Evolutionary conservation across 225 moss, liverwort and hornwort genomes (phyloP).

Genomic region (Pleurozium schreberi): DNA sequence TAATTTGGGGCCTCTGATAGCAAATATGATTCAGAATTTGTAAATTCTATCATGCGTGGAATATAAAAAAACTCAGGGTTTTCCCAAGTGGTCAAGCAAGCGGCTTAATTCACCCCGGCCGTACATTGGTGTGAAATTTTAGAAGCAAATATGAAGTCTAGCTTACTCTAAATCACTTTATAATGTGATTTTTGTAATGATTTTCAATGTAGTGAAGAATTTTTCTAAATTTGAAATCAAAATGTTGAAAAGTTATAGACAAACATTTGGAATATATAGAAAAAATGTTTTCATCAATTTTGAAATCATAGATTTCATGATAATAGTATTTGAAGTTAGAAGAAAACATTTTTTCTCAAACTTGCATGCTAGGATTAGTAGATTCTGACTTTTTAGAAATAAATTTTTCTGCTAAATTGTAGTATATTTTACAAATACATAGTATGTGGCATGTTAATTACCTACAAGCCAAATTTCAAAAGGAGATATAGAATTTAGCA

Average conservation of each 20-base stretch:
- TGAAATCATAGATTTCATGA: background rate
- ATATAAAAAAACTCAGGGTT: too few species aligned
- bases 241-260: too few species aligned
- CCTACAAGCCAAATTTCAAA: background rate
- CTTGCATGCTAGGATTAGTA: background rate
- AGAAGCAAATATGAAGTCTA: background rate
- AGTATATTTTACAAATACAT: background rate
- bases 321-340: background rate
- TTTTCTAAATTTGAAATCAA: too few species aligned
- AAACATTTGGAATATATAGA: background rate
- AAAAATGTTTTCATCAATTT: background rate
- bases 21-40: too few species aligned
- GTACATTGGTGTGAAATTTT: too few species aligned
- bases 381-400: background rate
- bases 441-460: background rate
- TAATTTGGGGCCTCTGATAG: too few species aligned
- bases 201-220: accelerated
- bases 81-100: too few species aligned
- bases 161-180: background rate
- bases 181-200: too few species aligned
- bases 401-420: background rate
- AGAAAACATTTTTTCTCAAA: background rate
- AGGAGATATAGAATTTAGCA: background rate
- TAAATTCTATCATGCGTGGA: too few species aligned
- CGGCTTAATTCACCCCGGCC: too few species aligned